Evolutionary conservation across 129 eudicot species (phyloP), one percentile per base, ranked within the genome.

Genomic region (Ambrosia trifida): DNA sequence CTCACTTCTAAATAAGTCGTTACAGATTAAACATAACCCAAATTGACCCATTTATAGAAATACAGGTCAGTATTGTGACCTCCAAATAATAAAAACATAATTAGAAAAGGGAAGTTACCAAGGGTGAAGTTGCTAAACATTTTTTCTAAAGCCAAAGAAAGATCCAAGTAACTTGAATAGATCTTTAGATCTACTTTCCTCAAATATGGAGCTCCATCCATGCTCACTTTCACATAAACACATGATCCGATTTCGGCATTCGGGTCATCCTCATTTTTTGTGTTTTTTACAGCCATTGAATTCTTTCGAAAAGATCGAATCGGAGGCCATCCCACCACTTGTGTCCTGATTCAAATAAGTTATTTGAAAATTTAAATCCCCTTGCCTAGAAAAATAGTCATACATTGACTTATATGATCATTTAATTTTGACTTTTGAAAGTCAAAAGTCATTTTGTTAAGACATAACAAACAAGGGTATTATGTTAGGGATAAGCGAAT

Each of bases 271-370:
- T 78, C 83, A 18, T 44, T 80, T 79, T 88, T 88, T 0, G 84
- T 64, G 46, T 82, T 72, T 60, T 81, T 88, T 32, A 28, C 66
- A 66, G 83, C 86, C 90, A 88, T 77, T 4, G 84, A 68, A 64
- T 85, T 88, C 78, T 85, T 88, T 47, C 95, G 77, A 11, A 78
- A 85, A 45, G 91, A 88, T 61, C 88, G 82, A 59, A 88, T 83
- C 65, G 95, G 95, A 35, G 95, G 95, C 95, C 95, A 88, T 80
- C 95, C 95, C 14, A 88, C 90, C 68, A 88, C 90, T 63, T 85
- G 88, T 78, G 83, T 76, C 85, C 95, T 88, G 86, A 53, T 31
- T 41, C 68, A 75, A 52, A 14, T 3, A 2, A 24, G 10, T 38
- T 11, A 3, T 7, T 24, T 5, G 19, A 7, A 40, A 20, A 11